Evolutionary conservation across 805 yeast species (phyloP), one percentile per base, ranked within the genome.

Genomic region (Yamadazyma paraphyllophila): DNA sequence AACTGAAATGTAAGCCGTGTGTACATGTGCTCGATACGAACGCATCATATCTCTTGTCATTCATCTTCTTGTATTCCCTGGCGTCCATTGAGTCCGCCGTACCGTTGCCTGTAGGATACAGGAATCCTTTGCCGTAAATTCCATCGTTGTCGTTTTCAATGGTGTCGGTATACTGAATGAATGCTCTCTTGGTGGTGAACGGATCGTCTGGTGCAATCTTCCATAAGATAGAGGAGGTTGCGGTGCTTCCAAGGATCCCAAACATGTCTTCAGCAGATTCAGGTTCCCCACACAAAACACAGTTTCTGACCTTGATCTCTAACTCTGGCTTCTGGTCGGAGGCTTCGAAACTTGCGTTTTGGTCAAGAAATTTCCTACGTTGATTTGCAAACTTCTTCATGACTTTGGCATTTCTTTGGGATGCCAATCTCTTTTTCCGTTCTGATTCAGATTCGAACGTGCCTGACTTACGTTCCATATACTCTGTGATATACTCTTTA

Each of bases 301-400:
- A 83, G 1, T 60, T 58, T 46, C 78, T 66, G 4, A 51, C 44
- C 2, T 62, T 61, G 10, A 40, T 41, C 49, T 35, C 24, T 13
- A 54, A 45, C 2, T 42, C 48, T n/a, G 36, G 31, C 4, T 44
- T 53, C n/a, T 26, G 16, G 9, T 40, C 41, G 1, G 48, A 49
- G n/a, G 38, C 41, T 5, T 36, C 34, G 12, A 50, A 29, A 12
- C 50, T 61, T 38, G 65, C 57, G 48, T 77, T 75, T 17, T 71
- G 63, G 27, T 57, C 64, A 50, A 74, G 59, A 43, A 79, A 80
- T 36, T 63, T 60, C 17, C 63, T 59, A 44, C 80, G 68, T 52
- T 78, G 82, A 46, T 73, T 82, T 16, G 79, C 77, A 71, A 86
- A 80, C 55, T 78, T 83, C 24, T 73, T 76, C 72, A 84, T 58